A percentile compares a stretch with the other conserved stretches of the same genome.
These are phyloP conservation scores for Nitzschia palea DNA, from an alignment of 108 stramenopile species.

Conservation along the genomic window DNA sequence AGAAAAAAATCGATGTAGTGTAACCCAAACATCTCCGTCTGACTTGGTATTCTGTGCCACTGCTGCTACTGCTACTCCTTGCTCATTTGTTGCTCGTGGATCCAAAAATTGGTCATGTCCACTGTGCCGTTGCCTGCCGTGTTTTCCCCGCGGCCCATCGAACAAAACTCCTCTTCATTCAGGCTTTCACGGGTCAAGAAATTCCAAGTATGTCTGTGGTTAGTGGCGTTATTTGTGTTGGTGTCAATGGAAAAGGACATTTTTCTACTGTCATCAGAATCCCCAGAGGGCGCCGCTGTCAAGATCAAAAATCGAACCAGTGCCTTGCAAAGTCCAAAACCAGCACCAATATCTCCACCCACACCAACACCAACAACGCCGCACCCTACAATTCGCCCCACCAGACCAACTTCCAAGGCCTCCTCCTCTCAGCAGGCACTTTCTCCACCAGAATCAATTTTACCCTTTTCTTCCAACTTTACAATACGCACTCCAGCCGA, in stretches of 20 bases:
- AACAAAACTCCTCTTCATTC: neutral
- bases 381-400: neutral
- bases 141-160: neutral
- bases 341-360: neutral
- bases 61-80: too few species aligned
- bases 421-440: too few species aligned
- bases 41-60: too few species aligned
- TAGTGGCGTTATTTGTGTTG: conserved; percentile 3
- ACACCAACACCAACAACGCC: neutral
- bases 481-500: neutral
- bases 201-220: conserved; percentile 16
- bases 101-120: neutral
- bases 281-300: neutral
- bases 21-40: too few species aligned
- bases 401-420: too few species aligned
- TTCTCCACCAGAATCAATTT: neutral
- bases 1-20: too few species aligned
- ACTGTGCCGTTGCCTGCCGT: neutral
- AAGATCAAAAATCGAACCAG: neutral
- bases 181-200: conserved; percentile 19
- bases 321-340: neutral
- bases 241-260: conserved; percentile 4
- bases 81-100: too few species aligned
- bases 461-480: neutral
- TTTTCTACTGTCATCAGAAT: neutral